Conservation (phyloP, 1,284 basidiomycete genomes). For the Waitea zeae region DNA sequence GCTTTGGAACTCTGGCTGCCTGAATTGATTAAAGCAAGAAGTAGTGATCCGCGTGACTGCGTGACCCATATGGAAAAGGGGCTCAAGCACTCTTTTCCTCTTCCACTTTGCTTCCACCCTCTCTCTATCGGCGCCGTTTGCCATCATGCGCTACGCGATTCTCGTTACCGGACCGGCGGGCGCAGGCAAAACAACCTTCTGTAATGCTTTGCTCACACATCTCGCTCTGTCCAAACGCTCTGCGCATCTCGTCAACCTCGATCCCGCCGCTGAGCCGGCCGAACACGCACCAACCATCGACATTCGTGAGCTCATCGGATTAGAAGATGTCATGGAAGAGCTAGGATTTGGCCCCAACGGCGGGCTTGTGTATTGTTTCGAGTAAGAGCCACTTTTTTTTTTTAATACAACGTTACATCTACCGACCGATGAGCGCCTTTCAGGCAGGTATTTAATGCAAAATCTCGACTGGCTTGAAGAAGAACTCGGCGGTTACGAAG, state of each 20-base stretch:
- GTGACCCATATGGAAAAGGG: too few relatives aligned
- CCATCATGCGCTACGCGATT: constrained; percentile 92
- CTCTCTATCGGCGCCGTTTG: too few relatives aligned
- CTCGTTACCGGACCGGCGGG: constrained; percentile 87
- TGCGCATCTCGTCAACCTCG: constrained; percentile 92
- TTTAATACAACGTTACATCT: background rate
- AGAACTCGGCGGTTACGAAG: constrained; percentile 85
- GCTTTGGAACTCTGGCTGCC: too few relatives aligned
- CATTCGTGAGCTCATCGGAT: constrained; percentile 83
- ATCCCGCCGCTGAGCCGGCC: constrained; percentile 87
- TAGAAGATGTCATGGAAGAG: constrained; percentile 96
- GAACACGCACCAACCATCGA: constrained; percentile 91
- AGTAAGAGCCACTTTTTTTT: constrained; percentile 56
- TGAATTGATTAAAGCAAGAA: too few relatives aligned
- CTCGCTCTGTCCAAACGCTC: constrained; percentile 71
- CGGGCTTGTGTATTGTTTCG: constrained; percentile 95
- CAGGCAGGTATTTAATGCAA: constrained; percentile 74
- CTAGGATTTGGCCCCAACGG: constrained; percentile 95
- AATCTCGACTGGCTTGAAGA: constrained; percentile 99
- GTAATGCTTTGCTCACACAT: constrained; percentile 80
- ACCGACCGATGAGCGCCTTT: background rate
- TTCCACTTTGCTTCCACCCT: too few relatives aligned
- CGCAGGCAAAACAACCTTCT: constrained; percentile 96
- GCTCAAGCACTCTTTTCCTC: too few relatives aligned
- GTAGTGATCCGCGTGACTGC: too few relatives aligned